Conservation (phyloP, 805 yeast genomes). For the Hagleromyces aurorensis region DNA sequence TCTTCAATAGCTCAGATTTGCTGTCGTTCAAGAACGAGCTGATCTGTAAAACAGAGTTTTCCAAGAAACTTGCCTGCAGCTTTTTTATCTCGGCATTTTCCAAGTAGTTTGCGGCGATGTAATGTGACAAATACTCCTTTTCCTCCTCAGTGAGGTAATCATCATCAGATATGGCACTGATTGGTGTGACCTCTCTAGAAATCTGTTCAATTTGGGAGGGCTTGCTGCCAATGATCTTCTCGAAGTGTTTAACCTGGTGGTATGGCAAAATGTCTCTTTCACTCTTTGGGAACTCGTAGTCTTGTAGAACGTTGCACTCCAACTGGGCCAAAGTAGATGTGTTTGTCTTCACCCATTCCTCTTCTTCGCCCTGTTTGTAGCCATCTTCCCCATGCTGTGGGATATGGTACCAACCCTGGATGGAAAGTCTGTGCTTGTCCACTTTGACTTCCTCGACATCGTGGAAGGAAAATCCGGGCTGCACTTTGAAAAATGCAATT, state of each 20-base stretch:
- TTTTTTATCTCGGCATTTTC: slow-evolving; percentile 31
- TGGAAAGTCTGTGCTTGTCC: slow-evolving; percentile 82
- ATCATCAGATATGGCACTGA: slow-evolving; percentile 14
- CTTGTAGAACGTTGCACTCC: slow-evolving; percentile 67
- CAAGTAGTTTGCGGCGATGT: slow-evolving; percentile 48
- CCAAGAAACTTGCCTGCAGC: slow-evolving; percentile 47
- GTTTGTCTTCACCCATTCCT: slow-evolving; percentile 46
- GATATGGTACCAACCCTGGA: slow-evolving; percentile 98
- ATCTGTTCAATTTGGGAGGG: slow-evolving; percentile 11
- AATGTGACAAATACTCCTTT: slow-evolving; percentile 41
- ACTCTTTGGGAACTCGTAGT: slow-evolving; percentile 74
- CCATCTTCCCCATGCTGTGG: slow-evolving; percentile 94
- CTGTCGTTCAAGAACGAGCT: slow-evolving; percentile 52
- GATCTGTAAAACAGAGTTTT: slow-evolving; percentile 65
- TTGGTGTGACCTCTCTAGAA: slow-evolving; percentile 6
- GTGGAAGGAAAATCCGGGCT: slow-evolving; percentile 94
- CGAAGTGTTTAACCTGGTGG: slow-evolving; percentile 33
- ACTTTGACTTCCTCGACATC: slow-evolving; percentile 96
- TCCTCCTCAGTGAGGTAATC: slow-evolving; percentile 36
- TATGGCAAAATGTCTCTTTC: slow-evolving; percentile 37
- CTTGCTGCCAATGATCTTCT: slow-evolving; percentile 16
- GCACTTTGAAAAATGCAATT: slow-evolving; percentile 90
- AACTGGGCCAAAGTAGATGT: slow-evolving; percentile 74
- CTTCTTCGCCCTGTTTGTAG: slow-evolving; percentile 74
- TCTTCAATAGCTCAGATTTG: slow-evolving; percentile 40